A percentile compares a stretch with the other conserved stretches of the same genome.
Evolutionary conservation across 2,329 filamentous ascomycete species (phyloP).

Genomic region (Sporothrix mexicana): DNA sequence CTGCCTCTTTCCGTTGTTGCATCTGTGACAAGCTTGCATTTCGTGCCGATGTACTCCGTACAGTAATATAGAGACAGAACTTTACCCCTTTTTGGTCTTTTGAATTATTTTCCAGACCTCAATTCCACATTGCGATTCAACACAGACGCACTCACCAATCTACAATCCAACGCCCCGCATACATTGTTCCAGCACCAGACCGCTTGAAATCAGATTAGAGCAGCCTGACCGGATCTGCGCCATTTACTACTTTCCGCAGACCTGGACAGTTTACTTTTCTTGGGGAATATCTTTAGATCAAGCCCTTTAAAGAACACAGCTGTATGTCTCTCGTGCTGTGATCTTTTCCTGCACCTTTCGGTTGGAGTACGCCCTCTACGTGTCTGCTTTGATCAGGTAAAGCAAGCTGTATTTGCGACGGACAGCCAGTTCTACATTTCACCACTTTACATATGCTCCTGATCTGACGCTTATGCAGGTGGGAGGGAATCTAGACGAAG

Average conservation of each 20-base stretch:
- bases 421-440: neutral
- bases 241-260: constrained; percentile 5
- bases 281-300: neutral
- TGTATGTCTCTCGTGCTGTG: neutral
- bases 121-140: neutral
- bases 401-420: neutral
- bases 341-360: neutral
- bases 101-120: neutral
- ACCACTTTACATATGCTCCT: neutral
- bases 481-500: constrained; percentile 25
- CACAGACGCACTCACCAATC: neutral
- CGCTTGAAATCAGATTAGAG: neutral
- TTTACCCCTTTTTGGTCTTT: neutral
- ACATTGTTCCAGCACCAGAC: neutral
- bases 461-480: constrained; percentile 28
- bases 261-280: neutral
- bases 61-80: neutral
- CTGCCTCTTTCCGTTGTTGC: constrained; percentile 13
- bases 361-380: neutral
- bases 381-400: neutral
- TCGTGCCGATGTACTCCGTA: neutral
- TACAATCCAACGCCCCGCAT: neutral
- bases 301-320: neutral
- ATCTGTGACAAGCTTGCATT: neutral
- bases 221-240: neutral